These are phyloP conservation scores for Backusella westeae DNA, from an alignment of 192 early-diverging fungal species.

Conservation along the genomic window DNA sequence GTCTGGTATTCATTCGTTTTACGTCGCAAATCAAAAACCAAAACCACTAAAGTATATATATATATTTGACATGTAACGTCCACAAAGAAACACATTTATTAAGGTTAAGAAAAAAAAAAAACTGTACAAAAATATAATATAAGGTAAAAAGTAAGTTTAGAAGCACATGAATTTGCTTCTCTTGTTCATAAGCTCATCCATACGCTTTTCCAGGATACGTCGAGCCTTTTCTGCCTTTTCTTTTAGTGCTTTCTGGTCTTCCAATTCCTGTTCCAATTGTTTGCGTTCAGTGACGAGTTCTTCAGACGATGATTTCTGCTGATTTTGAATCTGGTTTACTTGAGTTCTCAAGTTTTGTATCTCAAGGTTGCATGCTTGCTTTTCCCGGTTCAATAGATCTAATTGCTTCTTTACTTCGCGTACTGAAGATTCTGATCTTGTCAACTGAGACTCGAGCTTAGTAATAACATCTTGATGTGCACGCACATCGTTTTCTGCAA, in stretches of 20 bases:
- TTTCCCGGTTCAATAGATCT: constrained; percentile 34
- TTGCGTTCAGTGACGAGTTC: constrained; percentile 35
- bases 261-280: constrained; percentile 35
- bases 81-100: background rate
- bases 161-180: constrained; percentile 62
- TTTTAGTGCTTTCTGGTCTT: constrained; percentile 43
- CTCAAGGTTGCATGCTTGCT: constrained; percentile 31
- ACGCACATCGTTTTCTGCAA: constrained; percentile 33
- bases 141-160: constrained; percentile 23
- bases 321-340: constrained; percentile 28
- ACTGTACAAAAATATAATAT: constrained; percentile 8
- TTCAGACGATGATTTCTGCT: constrained; percentile 25
- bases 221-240: constrained; percentile 51
- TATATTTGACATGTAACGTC: background rate
- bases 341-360: constrained; percentile 40
- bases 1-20: background rate
- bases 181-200: constrained; percentile 54
- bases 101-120: background rate
- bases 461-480: constrained; percentile 41
- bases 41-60: background rate
- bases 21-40: background rate
- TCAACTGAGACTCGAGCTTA: constrained; percentile 45
- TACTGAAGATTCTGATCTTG: constrained; percentile 43
- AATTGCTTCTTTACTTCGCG: constrained; percentile 38
- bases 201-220: constrained; percentile 44